Evolutionary conservation across 371 early-diverging fungal species (phyloP), one percentile per base, ranked within the genome.

Genomic region (Zychaea mexicana): DNA sequence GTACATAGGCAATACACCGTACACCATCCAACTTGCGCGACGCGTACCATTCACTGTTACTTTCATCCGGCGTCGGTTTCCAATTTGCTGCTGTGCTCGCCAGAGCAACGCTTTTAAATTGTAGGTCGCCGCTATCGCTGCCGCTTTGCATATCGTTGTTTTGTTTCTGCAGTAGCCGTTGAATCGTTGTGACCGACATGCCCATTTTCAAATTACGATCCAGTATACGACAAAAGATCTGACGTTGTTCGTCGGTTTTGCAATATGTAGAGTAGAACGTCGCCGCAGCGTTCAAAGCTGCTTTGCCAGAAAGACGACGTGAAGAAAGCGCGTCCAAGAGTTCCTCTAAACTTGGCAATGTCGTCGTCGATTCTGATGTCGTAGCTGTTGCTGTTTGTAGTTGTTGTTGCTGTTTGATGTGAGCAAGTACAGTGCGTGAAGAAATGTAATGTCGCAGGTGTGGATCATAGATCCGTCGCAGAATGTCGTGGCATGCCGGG

Each of bases 1-100:
- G 64, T 7, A 87, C 62, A 49, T 79, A 39, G 0, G 85, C 68
- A 28, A 88, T 47, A 31, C 85, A 85, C 7, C 88, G 78, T 4
- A 86, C 79, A 2, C 88, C 88, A 57, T 88, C 88, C 64, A 86
- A 33, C 54, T 88, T 88, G 27, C 85, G 71, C 1, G 88, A 88
- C 1, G 70, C 85, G 54, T 76, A 81, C 85, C 83, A 88, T 17
- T 42, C 61, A 2, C 46, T 36, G 19, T 52, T 46, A 17, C 7
- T 42, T 42, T 52, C 45, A 5, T 30, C 2, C 8, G 13, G 60
- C 2, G 33, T 6, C 21, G 30, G 52, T 49, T 22, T 21, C 38
- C 32, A 22, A n/a, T n/a, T n/a, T 2, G 33, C 13, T 52, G 32
- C n/a, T 38, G 71, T 65, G 1, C 70, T 59, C 3, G 80, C 84